These are phyloP conservation scores for Fusarium subtropicale DNA, from an alignment of 2,329 filamentous ascomycete species.

Conservation along the genomic window DNA sequence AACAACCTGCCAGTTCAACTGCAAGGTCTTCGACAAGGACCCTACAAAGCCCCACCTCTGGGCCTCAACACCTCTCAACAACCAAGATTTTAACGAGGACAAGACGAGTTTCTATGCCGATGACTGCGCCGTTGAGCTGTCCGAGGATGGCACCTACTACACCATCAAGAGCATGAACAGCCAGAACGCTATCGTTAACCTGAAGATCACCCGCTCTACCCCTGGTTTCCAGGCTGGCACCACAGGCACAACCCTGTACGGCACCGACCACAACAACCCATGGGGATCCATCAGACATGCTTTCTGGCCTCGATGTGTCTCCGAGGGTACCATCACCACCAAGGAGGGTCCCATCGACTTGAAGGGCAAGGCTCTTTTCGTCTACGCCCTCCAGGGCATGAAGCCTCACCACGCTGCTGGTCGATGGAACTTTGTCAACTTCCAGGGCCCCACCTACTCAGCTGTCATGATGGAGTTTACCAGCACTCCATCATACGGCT, in stretches of 20 bases:
- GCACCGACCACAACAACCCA: slow-evolving; percentile 84
- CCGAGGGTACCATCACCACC: slow-evolving; percentile 87
- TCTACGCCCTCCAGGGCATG: slow-evolving; percentile 94
- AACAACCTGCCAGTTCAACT: slow-evolving; percentile 93
- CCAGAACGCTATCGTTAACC: slow-evolving; percentile 82
- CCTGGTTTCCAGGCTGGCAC: slow-evolving; percentile 89
- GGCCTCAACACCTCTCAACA: slow-evolving; percentile 82
- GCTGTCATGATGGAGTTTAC: slow-evolving; percentile 96
- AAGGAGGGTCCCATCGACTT: slow-evolving; percentile 84
- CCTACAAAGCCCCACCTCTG: slow-evolving; percentile 80
- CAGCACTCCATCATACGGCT: slow-evolving; percentile 92
- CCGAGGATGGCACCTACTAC: slow-evolving; percentile 84
- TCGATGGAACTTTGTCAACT: slow-evolving; percentile 93
- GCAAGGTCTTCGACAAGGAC: slow-evolving; percentile 87
- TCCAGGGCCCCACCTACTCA: slow-evolving; percentile 87
- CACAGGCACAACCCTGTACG: slow-evolving; percentile 85
- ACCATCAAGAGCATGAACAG: slow-evolving; percentile 92
- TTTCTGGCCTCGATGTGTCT: slow-evolving; percentile 91
- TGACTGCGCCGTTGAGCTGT: slow-evolving; percentile 85
- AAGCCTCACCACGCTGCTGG: slow-evolving; percentile 97
- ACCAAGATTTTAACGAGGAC: slow-evolving; percentile 86
- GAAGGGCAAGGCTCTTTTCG: slow-evolving; percentile 81
- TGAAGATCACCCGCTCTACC: slow-evolving; percentile 79
- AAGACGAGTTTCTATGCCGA: slow-evolving; percentile 87
- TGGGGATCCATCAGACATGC: slow-evolving; percentile 94